Percentiles rank a stretch among this genome's conserved stretches.
Evolutionary conservation across 2,329 filamentous ascomycete genomes (phyloP).

Genomic region (Cadophora malorum): DNA sequence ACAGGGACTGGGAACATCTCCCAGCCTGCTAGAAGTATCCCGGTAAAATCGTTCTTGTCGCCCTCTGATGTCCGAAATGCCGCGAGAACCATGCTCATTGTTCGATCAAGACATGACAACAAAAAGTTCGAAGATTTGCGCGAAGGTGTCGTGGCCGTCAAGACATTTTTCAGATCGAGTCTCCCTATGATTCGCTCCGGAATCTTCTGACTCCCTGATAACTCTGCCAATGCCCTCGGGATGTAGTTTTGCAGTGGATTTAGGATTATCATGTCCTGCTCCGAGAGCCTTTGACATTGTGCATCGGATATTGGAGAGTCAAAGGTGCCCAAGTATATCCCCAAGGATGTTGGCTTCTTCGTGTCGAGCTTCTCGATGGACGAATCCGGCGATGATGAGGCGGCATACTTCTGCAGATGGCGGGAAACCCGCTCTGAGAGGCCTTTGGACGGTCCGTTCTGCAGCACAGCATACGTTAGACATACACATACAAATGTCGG

Average conservation of each 20-base stretch:
- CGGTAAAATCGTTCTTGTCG: slow-evolving; percentile 47
- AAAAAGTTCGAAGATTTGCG: slow-evolving; percentile 12
- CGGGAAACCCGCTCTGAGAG: neutral
- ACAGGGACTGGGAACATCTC: slow-evolving; percentile 38
- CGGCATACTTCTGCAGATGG: slow-evolving; percentile 28
- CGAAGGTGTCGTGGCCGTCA: neutral
- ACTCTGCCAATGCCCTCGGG: slow-evolving; percentile 25
- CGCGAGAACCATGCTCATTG: slow-evolving; percentile 37
- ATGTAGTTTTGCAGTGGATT: slow-evolving; percentile 28
- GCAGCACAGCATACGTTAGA: slow-evolving; percentile 7
- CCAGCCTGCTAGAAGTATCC: slow-evolving; percentile 52
- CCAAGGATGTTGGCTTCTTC: slow-evolving; percentile 38
- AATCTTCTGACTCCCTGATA: slow-evolving; percentile 28
- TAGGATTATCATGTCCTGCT: slow-evolving; percentile 28
- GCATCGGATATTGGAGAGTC: slow-evolving; percentile 19
- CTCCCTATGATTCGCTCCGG: slow-evolving; percentile 44
- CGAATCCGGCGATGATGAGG: slow-evolving; percentile 15
- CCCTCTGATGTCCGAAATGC: slow-evolving; percentile 42
- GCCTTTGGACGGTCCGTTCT: slow-evolving; percentile 3
- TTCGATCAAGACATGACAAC: slow-evolving; percentile 28
- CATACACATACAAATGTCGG: neutral
- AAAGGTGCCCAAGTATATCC: slow-evolving; percentile 43
- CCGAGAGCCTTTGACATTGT: slow-evolving; percentile 22
- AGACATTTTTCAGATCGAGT: slow-evolving; percentile 36
- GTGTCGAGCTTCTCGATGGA: slow-evolving; percentile 22